phyloP scores from a whole-genome alignment of 1,139 yeast genomes.

The Candida albicans region DNA sequence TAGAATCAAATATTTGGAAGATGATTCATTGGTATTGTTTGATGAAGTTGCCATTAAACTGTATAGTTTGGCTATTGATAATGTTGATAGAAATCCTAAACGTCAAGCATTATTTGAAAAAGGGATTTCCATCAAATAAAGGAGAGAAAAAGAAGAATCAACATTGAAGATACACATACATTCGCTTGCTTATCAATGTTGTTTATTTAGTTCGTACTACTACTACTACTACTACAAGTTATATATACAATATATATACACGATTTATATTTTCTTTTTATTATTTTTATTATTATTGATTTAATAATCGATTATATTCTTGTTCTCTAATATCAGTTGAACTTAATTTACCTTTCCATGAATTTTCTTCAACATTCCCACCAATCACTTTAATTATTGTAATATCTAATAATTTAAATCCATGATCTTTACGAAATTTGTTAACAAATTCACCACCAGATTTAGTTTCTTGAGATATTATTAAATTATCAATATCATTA shows the following conservation, averaged over 20 bases:
- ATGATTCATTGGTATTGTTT: slow-evolving; percentile 53
- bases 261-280: too few species aligned
- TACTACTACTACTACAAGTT: too few species aligned
- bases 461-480: slow-evolving; percentile 77
- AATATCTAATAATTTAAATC: slow-evolving; percentile 54
- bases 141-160: neutral
- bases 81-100: slow-evolving; percentile 68
- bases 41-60: slow-evolving; percentile 53
- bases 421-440: slow-evolving; percentile 54
- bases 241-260: slow-evolving; percentile 5
- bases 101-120: slow-evolving; percentile 52
- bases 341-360: slow-evolving; percentile 75
- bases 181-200: too few species aligned
- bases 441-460: slow-evolving; percentile 77
- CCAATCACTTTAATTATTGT: slow-evolving; percentile 74
- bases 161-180: neutral
- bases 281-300: too few species aligned
- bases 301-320: slow-evolving; percentile 14
- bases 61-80: slow-evolving; percentile 72
- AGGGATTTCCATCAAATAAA: slow-evolving; percentile 53
- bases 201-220: too few species aligned
- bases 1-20: slow-evolving; percentile 51
- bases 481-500: slow-evolving; percentile 71
- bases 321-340: slow-evolving; percentile 59
- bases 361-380: slow-evolving; percentile 27